These are phyloP conservation scores for Marsdenia floribunda DNA, from an alignment of 257 asterid species.

Conservation along the genomic window DNA sequence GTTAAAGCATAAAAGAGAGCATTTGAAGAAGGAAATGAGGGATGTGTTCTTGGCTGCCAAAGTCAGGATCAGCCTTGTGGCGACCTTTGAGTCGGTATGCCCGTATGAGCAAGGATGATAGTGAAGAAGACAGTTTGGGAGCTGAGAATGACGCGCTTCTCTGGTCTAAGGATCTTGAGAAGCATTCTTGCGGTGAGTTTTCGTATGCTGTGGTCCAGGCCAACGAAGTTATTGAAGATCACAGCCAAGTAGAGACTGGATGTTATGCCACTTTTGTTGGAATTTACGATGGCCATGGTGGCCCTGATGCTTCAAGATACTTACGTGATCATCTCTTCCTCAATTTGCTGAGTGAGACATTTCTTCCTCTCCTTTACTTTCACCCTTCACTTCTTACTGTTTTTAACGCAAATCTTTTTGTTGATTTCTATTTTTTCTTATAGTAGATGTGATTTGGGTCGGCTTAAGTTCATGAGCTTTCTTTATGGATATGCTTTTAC, in stretches of 20 bases:
- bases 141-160: slow-evolving; percentile 51
- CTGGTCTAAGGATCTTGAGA: slow-evolving; percentile 82
- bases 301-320: slow-evolving; percentile 61
- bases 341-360: slow-evolving; percentile 52
- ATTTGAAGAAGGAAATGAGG: slow-evolving; percentile 54
- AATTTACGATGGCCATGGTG: slow-evolving; percentile 90
- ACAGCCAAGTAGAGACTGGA: slow-evolving; percentile 73
- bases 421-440: neutral
- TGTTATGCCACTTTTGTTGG: slow-evolving; percentile 61
- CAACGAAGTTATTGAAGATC: slow-evolving; percentile 61
- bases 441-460: neutral
- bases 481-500: neutral
- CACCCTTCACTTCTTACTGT: neutral
- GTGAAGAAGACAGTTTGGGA: slow-evolving; percentile 37
- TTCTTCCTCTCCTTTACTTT: slow-evolving; percentile 1
- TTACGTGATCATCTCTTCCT: slow-evolving; percentile 47
- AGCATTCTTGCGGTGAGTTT: slow-evolving; percentile 66
- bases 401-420: neutral
- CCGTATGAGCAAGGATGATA: slow-evolving; percentile 68
- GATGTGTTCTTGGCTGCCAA: slow-evolving; percentile 73
- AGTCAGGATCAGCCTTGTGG: slow-evolving; percentile 47
- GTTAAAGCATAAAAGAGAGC: neutral
- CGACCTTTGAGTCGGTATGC: slow-evolving; percentile 71
- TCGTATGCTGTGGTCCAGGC: slow-evolving; percentile 78
- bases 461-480: neutral